Base-by-base conservation (phyloP, 805 yeast species). In the Candida glaebosa region DNA sequence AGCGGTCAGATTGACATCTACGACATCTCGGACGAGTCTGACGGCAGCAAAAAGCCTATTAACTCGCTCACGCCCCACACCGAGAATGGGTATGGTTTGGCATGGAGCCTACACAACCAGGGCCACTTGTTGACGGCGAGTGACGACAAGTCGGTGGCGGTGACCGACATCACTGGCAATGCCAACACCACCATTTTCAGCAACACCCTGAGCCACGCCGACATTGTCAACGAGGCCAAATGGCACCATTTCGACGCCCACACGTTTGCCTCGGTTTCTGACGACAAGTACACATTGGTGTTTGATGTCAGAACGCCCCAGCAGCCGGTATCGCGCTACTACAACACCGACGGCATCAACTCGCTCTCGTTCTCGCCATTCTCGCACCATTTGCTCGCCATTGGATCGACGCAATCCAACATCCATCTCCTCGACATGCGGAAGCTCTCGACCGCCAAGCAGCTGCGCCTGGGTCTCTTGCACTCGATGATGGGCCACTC, bases 401-500 rank as follows among this genome's bases (percentile, higher is more conserved):
- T 83, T 3, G 93, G 90, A 5, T 81, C 85, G 40, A 76, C 80
- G 28, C 85, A 83, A 54, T 73, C 85, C 5, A 79, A 80, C 45
- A 75, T 84, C 30, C 78, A 77, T 41, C 57, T 86, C n/a, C 75
- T 81, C 45, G 93, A 86, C 54, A 52, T 78, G 26, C 71, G 93
- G 53, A 68, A 69, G 34, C 52, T 77, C 33, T 33, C 52, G 24
- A 40, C 40, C 22, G 35, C 28, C 5, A 30, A 37, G 3, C 38
- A 40, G 17, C 38, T 35, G 9, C 38, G 48, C 1, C 47, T 55
- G 3, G 63, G 67, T 3, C 65, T 72, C 18, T 67, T 86, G 8
- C 93, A 86, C 57, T 73, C 83, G 3, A 82, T 86, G 81, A 72
- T 82, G 77, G 93, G 93, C 1, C 96, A 88, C 52, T 79, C 83